These are phyloP conservation scores for Aspergillus homomorphus DNA, from an alignment of 495 filamentous ascomycete species.

Conservation along the genomic window DNA sequence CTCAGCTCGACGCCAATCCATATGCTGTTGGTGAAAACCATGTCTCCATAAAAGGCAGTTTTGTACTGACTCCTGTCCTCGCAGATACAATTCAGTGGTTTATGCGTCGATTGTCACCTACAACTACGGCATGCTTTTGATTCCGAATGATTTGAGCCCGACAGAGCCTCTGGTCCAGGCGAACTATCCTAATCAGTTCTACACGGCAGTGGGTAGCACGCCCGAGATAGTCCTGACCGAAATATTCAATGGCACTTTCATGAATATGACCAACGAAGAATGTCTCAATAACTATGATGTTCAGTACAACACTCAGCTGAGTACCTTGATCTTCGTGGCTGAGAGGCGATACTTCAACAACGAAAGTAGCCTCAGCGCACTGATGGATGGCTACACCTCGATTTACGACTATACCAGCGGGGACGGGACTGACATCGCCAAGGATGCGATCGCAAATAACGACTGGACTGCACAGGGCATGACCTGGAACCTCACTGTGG, in stretches of 20 bases:
- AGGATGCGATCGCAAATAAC: neutral
- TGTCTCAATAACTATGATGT: neutral
- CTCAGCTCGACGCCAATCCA: conserved; percentile 8
- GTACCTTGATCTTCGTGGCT: neutral
- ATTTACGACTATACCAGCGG: neutral
- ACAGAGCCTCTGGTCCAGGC: conserved; percentile 15
- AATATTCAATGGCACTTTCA: neutral
- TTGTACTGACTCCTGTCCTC: neutral
- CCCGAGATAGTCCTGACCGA: neutral
- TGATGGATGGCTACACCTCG: neutral
- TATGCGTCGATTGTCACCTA: conserved; percentile 11
- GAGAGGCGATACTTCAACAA: neutral
- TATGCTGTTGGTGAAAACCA: neutral
- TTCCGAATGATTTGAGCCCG: neutral
- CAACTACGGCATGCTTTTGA: conserved; percentile 3
- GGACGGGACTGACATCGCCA: neutral
- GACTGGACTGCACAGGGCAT: neutral
- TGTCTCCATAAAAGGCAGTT: neutral
- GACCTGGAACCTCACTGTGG: neutral
- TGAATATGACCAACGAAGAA: neutral
- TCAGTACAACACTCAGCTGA: neutral
- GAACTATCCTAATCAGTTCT: neutral
- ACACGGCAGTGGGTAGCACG: neutral
- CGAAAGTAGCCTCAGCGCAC: neutral
- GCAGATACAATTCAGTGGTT: conserved; percentile 10